Evolutionary conservation across 2,329 filamentous ascomycete species (phyloP), one percentile per base, ranked within the genome.

Genomic region (Achaetomium macrosporum): DNA sequence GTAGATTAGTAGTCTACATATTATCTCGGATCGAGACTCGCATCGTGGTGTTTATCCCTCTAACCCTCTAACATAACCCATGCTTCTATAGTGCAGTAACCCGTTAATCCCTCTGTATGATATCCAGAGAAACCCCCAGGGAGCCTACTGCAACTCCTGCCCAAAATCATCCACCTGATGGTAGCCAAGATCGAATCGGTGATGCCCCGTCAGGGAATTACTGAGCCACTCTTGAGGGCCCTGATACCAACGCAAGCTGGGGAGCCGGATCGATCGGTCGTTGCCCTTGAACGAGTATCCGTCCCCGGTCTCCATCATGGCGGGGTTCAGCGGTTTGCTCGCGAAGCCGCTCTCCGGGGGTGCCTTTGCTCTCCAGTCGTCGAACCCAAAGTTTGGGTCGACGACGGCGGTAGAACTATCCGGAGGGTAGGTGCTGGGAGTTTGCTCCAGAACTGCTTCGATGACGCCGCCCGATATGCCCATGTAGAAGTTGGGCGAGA

Each of bases 401-500:
- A 49, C 50, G 2, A 40, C 49, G 15, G 19, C n/a, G 13, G n/a
- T 29, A 4, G 25, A 7, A 3, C 35, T 5, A 3, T 37, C 43
- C 7, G 50, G 55, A 2, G 50, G 17, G 31, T 46, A 52, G 3
- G 41, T 41, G 33, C 57, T 39, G 9, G 54, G 49, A 1, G 52
- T 54, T 3, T 58, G 61, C 37, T 65, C 62, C 15, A 73, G 60
- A 17, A 54, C 64, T 12, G 73, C 68, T 57, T 81, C 76, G 7
- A 74, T 65, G 2, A 81, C 65, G 6, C 69, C 69, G 10, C 74
- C 76, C 5, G 73, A 70, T 11, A 79, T 65, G 2, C 77, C 77
- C 12, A 73, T 70, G 63, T 78, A 80, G 41, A 81, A 69, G 8
- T 70, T 73, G 3, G 72, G 69, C 0, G 76, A 74, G 5, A 71